Conservation (phyloP, 148 eudicot genomes). For the Rhododendron vialii region DNA sequence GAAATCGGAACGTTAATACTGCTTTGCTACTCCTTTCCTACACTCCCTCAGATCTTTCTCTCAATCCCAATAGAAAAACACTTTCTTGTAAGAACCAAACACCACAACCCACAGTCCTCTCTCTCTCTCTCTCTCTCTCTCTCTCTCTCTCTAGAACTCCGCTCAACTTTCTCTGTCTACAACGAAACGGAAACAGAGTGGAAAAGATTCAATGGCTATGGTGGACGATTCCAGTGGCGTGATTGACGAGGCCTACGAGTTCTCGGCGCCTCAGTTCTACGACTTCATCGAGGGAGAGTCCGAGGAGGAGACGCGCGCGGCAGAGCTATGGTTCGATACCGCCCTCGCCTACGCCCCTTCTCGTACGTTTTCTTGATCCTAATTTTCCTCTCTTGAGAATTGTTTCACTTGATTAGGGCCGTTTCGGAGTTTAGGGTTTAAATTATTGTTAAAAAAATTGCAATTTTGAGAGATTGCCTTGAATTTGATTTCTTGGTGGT, state of each 20-base stretch:
- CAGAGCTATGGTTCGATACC: constrained; percentile 84
- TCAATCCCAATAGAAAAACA: background rate
- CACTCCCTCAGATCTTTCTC: background rate
- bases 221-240: constrained; percentile 37
- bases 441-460: background rate
- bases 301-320: constrained; percentile 41
- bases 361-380: constrained; percentile 45
- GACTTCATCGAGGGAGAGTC: constrained; percentile 77
- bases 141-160: constrained; percentile 11
- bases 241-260: constrained; percentile 71
- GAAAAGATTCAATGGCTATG: constrained; percentile 14
- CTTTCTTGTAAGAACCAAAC: background rate
- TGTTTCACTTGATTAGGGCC: background rate
- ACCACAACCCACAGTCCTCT: background rate
- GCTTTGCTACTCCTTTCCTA: background rate
- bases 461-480: background rate
- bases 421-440: background rate
- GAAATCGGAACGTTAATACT: constrained; percentile 27
- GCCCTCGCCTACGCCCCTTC: constrained; percentile 70
- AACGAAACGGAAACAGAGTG: background rate
- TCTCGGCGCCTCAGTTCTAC: constrained; percentile 70
- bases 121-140: background rate
- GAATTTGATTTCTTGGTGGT: background rate
- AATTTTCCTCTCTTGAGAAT: background rate
- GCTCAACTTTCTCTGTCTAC: background rate